phyloP scores from a whole-genome alignment of 2,329 filamentous ascomycete genomes.

The Cordyceps cicadae region DNA sequence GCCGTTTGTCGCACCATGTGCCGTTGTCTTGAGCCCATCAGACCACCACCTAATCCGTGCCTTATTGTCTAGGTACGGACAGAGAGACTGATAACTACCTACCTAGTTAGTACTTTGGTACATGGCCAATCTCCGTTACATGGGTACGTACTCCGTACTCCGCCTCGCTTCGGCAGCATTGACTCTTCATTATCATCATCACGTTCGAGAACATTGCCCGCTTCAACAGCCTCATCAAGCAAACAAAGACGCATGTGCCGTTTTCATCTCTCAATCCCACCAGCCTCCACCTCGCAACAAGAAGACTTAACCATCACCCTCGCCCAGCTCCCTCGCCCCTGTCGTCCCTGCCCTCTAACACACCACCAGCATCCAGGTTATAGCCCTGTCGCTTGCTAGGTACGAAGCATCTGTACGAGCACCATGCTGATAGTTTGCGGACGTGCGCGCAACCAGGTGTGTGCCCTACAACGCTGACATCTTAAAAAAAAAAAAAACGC shows the following conservation, averaged over 20 bases:
- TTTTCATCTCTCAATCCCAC: neutral
- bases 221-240: neutral
- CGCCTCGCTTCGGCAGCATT: neutral
- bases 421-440: neutral
- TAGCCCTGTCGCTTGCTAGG: neutral
- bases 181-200: neutral
- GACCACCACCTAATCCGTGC: too few relatives aligned
- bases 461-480: neutral
- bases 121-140: neutral
- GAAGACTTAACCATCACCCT: too few relatives aligned
- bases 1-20: neutral
- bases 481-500: neutral
- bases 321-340: too few relatives aligned
- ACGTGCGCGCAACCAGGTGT: neutral
- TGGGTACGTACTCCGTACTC: neutral
- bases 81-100: too few relatives aligned
- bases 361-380: too few relatives aligned
- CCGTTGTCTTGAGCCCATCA: neutral
- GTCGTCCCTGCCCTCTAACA: too few relatives aligned
- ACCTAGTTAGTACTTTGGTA: neutral
- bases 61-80: too few relatives aligned
- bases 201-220: neutral
- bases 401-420: neutral
- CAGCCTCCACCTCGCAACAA: too few relatives aligned
- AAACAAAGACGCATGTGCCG: neutral